Evolutionary conservation across 192 early-diverging fungal species (phyloP).

Genomic region (Podila minutissima): DNA sequence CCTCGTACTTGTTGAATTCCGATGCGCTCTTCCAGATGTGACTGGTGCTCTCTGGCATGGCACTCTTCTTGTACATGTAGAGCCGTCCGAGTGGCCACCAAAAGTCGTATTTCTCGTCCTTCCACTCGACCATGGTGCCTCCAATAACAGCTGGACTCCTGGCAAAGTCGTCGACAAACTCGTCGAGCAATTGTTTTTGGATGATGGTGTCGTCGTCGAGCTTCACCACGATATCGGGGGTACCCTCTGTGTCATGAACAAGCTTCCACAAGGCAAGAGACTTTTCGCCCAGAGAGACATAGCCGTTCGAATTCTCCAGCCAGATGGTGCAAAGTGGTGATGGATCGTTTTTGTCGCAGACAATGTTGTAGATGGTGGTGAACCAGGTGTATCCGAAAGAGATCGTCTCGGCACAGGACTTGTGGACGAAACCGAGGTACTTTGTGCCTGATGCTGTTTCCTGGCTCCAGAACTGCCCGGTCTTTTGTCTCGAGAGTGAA

Average conservation of each 20-base stretch:
- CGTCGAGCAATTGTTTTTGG: slow-evolving; percentile 6
- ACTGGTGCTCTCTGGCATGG: not conserved
- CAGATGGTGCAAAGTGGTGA: not conserved
- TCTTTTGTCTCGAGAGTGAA: too few relatives aligned
- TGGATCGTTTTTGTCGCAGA: not conserved
- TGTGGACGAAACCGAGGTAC: not conserved
- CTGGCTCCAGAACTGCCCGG: not conserved
- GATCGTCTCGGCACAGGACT: slow-evolving; percentile 2
- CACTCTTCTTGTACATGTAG: slow-evolving; percentile 9
- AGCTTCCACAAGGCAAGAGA: slow-evolving; percentile 3
- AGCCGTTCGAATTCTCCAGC: slow-evolving; percentile 2
- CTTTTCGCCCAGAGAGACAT: not conserved
- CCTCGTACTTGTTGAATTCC: too few relatives aligned
- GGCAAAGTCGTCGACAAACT: slow-evolving; percentile 2
- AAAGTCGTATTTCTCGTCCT: not conserved
- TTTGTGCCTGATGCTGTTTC: not conserved
- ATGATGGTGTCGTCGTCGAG: slow-evolving; percentile 9
- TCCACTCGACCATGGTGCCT: not conserved
- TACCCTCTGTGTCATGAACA: not conserved
- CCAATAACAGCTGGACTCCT: not conserved
- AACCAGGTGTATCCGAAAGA: slow-evolving; percentile 3
- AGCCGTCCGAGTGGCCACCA: slow-evolving; percentile 8
- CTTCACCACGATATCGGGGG: not conserved
- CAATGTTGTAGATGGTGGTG: not conserved
- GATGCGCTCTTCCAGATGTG: too few relatives aligned